These are phyloP conservation scores for Cystobasidium tubakii DNA, from an alignment of 768 basidiomycete species.

Conservation along the genomic window DNA sequence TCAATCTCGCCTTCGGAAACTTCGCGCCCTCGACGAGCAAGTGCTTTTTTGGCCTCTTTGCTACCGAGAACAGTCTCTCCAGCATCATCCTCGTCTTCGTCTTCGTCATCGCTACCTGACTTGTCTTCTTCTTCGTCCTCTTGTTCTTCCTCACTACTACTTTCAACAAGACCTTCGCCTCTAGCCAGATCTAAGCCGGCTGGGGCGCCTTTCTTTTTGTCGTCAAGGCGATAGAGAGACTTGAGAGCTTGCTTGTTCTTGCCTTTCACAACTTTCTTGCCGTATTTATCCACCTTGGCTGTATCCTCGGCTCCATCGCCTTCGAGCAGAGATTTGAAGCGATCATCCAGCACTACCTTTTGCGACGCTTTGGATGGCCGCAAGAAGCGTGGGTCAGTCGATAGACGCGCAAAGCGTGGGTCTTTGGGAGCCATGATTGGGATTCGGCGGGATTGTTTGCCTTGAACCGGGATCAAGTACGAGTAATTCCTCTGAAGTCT, in stretches of 20 bases:
- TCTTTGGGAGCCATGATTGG: constrained; percentile 51
- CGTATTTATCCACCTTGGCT: constrained; percentile 52
- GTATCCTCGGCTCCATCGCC: constrained; percentile 25
- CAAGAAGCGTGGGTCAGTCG: constrained; percentile 87
- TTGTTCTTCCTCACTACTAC: constrained; percentile 57
- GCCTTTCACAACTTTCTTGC: constrained; percentile 48
- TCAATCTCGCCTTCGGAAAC: constrained; percentile 54
- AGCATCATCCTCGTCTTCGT: constrained; percentile 52
- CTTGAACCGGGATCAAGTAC: neutral
- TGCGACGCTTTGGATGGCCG: constrained; percentile 59
- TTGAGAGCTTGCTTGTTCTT: constrained; percentile 51
- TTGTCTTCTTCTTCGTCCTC: constrained; percentile 51
- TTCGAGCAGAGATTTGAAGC: constrained; percentile 73
- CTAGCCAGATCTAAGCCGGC: constrained; percentile 67
- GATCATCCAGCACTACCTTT: constrained; percentile 83
- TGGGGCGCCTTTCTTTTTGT: neutral
- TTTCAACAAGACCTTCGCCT: constrained; percentile 78
- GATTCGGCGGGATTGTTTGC: neutral
- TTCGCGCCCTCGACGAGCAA: neutral
- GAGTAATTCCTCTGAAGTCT: neutral
- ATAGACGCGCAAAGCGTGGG: constrained; percentile 77
- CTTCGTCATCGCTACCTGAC: constrained; percentile 54
- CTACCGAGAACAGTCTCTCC: constrained; percentile 36
- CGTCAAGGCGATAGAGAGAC: constrained; percentile 51
- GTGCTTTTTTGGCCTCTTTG: neutral